Percentiles rank a stretch among this genome's conserved stretches.
phyloP scores from a whole-genome alignment of 345 rosid species.

The Carallia brachiata region DNA sequence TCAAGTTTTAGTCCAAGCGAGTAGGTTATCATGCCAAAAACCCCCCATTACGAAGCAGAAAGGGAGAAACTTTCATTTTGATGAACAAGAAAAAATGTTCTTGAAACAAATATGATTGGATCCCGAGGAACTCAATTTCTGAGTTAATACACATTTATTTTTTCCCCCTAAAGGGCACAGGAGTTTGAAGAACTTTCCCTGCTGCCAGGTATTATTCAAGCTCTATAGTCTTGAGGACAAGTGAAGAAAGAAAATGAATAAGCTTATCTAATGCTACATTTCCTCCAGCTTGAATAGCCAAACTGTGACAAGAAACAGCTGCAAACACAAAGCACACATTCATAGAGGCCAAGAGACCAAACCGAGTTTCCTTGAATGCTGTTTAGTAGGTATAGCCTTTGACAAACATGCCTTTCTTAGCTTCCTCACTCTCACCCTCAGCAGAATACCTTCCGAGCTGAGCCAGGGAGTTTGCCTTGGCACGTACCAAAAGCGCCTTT shows the following conservation, averaged over 20 bases:
- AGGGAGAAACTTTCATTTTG: no score
- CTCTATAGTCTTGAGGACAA: neutral
- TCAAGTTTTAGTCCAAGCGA: no score
- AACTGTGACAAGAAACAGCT: neutral
- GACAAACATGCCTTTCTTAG: conserved; percentile 96
- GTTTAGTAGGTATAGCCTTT: conserved; percentile 89
- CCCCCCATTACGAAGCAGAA: no score
- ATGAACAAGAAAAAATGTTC: neutral
- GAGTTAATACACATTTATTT: neutral
- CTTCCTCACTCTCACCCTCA: conserved; percentile 80
- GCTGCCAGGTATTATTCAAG: conserved; percentile 17
- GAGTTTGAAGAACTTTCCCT: neutral
- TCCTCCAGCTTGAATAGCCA: conserved; percentile 10
- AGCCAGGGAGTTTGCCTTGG: conserved; percentile 93
- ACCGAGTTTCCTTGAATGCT: neutral
- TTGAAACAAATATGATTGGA: no score
- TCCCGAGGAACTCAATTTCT: neutral
- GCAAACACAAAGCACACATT: neutral
- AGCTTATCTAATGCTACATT: conserved; percentile 11
- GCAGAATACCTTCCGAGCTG: conserved; percentile 92
- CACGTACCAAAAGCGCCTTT: conserved; percentile 83
- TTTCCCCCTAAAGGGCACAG: neutral
- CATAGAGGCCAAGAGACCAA: neutral
- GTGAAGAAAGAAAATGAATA: conserved; percentile 2
- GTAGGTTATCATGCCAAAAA: no score